Evolutionary conservation across 257 asterid species (phyloP).

Genomic region (Nicotiana obtusifolia): DNA sequence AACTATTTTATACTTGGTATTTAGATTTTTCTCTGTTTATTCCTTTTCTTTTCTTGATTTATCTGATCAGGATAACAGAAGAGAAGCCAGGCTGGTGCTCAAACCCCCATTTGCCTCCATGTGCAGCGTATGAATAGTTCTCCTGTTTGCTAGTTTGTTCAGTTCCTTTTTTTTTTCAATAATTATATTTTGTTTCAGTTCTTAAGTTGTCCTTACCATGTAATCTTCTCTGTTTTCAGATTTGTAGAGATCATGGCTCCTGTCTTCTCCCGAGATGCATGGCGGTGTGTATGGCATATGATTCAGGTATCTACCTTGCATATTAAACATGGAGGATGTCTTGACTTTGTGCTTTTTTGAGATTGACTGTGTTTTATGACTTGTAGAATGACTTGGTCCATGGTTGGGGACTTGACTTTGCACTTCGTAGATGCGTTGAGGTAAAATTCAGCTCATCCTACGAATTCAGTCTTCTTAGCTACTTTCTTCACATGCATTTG

Average conservation of each 20-base stretch:
- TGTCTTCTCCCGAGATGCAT: constrained; percentile 83
- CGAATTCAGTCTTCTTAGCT: not conserved
- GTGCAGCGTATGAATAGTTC: constrained; percentile 63
- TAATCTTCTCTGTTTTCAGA: constrained; percentile 29
- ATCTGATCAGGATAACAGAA: constrained; percentile 44
- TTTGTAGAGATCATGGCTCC: constrained; percentile 97
- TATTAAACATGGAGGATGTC: not conserved
- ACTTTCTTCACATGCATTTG: not conserved
- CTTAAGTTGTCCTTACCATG: not conserved
- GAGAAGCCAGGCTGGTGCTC: constrained; percentile 80
- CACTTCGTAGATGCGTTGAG: constrained; percentile 77
- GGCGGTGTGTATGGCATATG: constrained; percentile 95
- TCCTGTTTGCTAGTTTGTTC: not conserved
- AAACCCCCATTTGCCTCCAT: constrained; percentile 73
- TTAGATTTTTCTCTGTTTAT: not conserved
- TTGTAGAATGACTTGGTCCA: constrained; percentile 87
- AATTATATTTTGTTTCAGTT: not conserved
- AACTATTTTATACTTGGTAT: not conserved
- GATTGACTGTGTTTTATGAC: not conserved
- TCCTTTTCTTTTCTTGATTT: not conserved
- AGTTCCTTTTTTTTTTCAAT: too few species aligned
- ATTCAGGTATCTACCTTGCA: constrained; percentile 55
- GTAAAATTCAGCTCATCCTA: constrained; percentile 25
- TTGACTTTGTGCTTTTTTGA: not conserved
- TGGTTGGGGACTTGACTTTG: constrained; percentile 95